Evolutionary conservation across 345 rosid genomes (phyloP).

Genomic region (Eucalyptus erythrocorys): DNA sequence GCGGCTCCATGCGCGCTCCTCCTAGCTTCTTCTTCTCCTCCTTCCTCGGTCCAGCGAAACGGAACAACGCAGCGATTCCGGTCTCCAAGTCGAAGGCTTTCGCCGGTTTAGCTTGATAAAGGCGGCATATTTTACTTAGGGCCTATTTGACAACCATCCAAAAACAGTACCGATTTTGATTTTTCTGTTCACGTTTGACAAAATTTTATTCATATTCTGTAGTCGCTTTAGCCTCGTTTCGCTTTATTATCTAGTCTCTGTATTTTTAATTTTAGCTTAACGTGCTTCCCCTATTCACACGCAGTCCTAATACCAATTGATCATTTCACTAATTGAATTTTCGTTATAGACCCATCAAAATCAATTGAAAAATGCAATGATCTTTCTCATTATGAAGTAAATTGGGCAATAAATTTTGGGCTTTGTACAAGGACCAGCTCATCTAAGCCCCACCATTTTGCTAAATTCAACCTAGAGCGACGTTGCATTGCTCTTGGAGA

Average conservation of each 20-base stretch:
- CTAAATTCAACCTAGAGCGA: not conserved
- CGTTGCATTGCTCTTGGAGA: not conserved
- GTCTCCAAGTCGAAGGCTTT: not conserved
- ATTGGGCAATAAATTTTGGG: not conserved
- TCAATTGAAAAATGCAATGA: not conserved
- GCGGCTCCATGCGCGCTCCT: not conserved
- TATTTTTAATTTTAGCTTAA: not conserved
- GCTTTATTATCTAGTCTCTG: not conserved
- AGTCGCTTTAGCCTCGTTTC: not conserved
- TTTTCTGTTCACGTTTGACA: no score
- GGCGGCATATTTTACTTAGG: not conserved
- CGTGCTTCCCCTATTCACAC: not conserved
- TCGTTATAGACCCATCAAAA: not conserved
- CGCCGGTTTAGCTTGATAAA: not conserved
- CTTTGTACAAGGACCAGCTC: not conserved
- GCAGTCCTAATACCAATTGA: rapidly evolving
- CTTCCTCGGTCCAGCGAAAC: not conserved
- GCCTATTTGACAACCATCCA: no score
- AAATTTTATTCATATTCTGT: no score
- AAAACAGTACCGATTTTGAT: no score
- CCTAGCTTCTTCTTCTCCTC: not conserved
- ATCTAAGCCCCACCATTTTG: not conserved
- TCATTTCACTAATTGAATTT: not conserved
- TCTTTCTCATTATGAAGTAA: not conserved
- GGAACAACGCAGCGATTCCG: not conserved